Percentiles rank a stretch among this genome's conserved stretches.
phyloP scores from a whole-genome alignment of 2,329 filamentous ascomycete genomes.

The Fusarium sp. region DNA sequence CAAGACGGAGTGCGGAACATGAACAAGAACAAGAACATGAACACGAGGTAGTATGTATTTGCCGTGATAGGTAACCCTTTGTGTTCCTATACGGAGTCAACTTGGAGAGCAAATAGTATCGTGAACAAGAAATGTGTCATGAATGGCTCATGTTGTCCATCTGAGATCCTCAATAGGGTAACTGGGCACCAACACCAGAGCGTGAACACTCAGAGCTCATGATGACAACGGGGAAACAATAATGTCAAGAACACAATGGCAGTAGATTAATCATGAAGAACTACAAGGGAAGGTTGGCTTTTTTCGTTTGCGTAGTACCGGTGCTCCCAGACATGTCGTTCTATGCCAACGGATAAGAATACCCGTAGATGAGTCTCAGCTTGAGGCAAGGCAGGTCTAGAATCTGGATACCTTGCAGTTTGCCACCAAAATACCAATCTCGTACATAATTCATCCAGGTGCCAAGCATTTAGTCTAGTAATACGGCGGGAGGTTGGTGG shows the following conservation, averaged over 20 bases:
- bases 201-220: neutral
- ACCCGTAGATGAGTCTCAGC: neutral
- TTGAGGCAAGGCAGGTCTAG: neutral
- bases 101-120: no score
- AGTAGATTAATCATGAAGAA: neutral
- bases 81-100: accelerated
- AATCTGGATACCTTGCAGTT: neutral
- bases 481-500: neutral
- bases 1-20: neutral
- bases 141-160: neutral
- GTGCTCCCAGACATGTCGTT: neutral
- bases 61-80: neutral
- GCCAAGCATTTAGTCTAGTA: neutral
- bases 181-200: neutral
- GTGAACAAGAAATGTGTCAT: neutral
- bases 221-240: neutral
- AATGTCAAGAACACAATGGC: accelerated
- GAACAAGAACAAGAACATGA: neutral
- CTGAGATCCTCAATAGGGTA: neutral
- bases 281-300: neutral
- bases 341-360: neutral
- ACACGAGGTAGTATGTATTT: no score
- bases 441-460: neutral
- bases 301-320: neutral
- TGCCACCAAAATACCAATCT: neutral